Evolutionary conservation across 106 monocot genomes (phyloP).

Genomic region (Ottelia alismoides): DNA sequence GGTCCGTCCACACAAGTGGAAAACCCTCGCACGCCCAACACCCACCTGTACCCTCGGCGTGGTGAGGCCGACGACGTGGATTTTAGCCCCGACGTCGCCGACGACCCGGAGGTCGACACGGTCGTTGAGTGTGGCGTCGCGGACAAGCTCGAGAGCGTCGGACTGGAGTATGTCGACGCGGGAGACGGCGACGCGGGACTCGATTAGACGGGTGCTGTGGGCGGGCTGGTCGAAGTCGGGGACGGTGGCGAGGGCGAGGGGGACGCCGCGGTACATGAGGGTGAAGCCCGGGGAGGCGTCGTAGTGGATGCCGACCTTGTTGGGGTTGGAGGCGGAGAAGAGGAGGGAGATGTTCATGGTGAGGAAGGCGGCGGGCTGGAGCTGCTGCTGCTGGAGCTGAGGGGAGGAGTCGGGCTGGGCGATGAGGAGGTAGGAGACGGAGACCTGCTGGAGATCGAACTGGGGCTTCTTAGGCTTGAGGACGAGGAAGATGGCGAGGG

Average conservation of each 20-base stretch:
- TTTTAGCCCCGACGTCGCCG: slow-evolving; percentile 51
- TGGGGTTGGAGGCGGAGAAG: slow-evolving; percentile 69
- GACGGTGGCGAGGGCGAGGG: slow-evolving; percentile 46
- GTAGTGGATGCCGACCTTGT: slow-evolving; percentile 61
- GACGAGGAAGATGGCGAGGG: slow-evolving; percentile 53
- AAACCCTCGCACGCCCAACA: neutral
- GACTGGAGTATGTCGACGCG: slow-evolving; percentile 53
- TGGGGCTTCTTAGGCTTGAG: slow-evolving; percentile 48
- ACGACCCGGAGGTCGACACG: slow-evolving; percentile 61
- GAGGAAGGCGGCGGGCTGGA: slow-evolving; percentile 31
- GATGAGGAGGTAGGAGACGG: slow-evolving; percentile 56
- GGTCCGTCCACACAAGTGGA: neutral
- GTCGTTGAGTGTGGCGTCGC: slow-evolving; percentile 55
- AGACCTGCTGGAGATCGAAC: slow-evolving; percentile 51
- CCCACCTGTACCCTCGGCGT: slow-evolving; percentile 55
- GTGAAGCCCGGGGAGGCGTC: slow-evolving; percentile 26
- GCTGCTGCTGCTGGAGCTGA: neutral
- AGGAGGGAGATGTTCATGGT: slow-evolving; percentile 64
- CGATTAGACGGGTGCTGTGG: slow-evolving; percentile 30
- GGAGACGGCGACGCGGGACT: slow-evolving; percentile 32
- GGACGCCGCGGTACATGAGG: slow-evolving; percentile 72
- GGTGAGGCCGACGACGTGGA: slow-evolving; percentile 43
- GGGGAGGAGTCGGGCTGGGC: slow-evolving; percentile 12
- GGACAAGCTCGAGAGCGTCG: slow-evolving; percentile 43
- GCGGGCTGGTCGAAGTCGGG: slow-evolving; percentile 65